Evolutionary conservation across 257 asterid genomes (phyloP), one percentile per base, ranked within the genome.

Genomic region (Ehretia macrophylla): DNA sequence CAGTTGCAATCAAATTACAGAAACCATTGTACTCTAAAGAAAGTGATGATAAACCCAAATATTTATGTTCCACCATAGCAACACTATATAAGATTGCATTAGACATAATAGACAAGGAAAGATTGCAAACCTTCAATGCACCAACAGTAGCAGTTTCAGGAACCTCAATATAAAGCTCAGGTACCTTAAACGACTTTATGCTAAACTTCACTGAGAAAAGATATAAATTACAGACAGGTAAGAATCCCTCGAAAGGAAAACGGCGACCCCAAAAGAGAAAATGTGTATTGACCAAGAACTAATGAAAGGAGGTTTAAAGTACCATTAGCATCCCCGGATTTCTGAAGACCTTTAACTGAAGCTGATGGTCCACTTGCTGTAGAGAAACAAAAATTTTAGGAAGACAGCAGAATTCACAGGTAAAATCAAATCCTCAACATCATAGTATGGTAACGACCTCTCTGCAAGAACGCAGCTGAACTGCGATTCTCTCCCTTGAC

Each of bases 171-270:
- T 80, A 85, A 62, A 93, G 88, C 76, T 93, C 99, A 14, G 99
- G 99, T 72, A 93, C 90, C 85, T 68, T 84, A 75, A 93, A 93
- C 55, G 99, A 85, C 79, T 89, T 89, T 40, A 93, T 93, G 79
- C 94, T 86, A 54, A 93, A 70, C 76, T 75, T 83, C 73, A 93
- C 99, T 93, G 94, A 47, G 59, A 69, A 39, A 11, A 70, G 58
- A 71, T 37, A 5, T 66, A 65, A 46, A 46, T 46, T 21, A 55
- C 38, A 32, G 14, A 55, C 38, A 32, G 14, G 18, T 17, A 32
- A 48, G 56, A 51, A 51, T 51, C 37, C 14, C 20, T 1, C 8
- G 4, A 32, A 35, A 48, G 18, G 6, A 60, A 8, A 40, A 40
- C 10, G 14, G 32, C 11, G 22, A 52, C 8, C 4, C 32, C 20